A percentile compares a stretch with the other conserved stretches of the same genome.
phyloP scores from a whole-genome alignment of 345 rosid genomes.

The Psidium guajava region DNA sequence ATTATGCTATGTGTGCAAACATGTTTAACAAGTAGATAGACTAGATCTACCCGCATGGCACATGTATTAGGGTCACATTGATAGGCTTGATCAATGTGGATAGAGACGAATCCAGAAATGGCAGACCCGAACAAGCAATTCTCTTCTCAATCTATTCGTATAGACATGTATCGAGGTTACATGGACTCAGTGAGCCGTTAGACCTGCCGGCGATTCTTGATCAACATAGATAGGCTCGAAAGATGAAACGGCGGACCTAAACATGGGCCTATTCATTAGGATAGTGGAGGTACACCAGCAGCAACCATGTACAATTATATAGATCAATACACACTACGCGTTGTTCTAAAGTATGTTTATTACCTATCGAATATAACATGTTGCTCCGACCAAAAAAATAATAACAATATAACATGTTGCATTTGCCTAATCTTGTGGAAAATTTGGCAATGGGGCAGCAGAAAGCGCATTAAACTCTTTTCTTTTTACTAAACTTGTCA shows the following conservation, averaged over 20 bases:
- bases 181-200: too few species aligned
- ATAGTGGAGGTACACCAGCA: background rate
- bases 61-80: background rate
- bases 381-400: too few species aligned
- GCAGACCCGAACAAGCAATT: background rate
- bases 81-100: background rate
- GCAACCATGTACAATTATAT: background rate
- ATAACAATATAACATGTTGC: background rate
- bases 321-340: background rate
- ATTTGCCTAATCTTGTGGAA: background rate
- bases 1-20: background rate
- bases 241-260: too few species aligned
- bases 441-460: background rate
- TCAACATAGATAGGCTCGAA: too few species aligned
- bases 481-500: background rate
- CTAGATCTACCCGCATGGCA: background rate
- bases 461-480: background rate
- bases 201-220: too few species aligned
- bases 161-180: too few species aligned
- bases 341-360: background rate
- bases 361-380: background rate
- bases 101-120: background rate
- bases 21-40: background rate
- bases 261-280: too few species aligned
- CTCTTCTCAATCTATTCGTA: too few species aligned